A percentile compares a stretch with the other conserved stretches of the same genome.
Evolutionary conservation across 1,139 yeast genomes (phyloP).

Genomic region (Yamadazyma spencermartinsiae): DNA sequence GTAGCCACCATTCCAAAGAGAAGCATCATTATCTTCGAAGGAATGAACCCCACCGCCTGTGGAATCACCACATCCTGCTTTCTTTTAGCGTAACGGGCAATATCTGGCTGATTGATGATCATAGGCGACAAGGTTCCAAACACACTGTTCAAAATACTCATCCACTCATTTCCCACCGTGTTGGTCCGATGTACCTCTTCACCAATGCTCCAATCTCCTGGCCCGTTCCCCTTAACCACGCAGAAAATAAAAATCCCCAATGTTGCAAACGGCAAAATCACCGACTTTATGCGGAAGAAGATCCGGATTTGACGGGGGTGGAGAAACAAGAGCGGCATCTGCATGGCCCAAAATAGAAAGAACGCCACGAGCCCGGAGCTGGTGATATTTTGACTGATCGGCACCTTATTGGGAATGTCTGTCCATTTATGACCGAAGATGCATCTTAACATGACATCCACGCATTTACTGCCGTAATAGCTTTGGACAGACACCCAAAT

Average conservation of each 20-base stretch:
- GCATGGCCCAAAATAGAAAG: constrained; percentile 16
- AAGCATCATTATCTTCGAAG: constrained; percentile 14
- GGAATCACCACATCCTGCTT: constrained; percentile 16
- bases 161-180: constrained; percentile 15
- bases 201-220: constrained; percentile 17
- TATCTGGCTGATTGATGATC: constrained; percentile 19
- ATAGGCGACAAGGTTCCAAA: constrained; percentile 19
- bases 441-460: constrained; percentile 14
- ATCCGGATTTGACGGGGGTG: constrained; percentile 17
- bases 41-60: constrained; percentile 17
- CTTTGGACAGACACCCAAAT: constrained; percentile 18
- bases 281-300: constrained; percentile 15
- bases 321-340: constrained; percentile 17
- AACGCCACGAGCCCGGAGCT: constrained; percentile 15
- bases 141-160: constrained; percentile 16
- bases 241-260: constrained; percentile 16
- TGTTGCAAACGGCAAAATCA: constrained; percentile 16
- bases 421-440: constrained; percentile 17
- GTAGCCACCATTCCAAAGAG: constrained; percentile 16
- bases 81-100: constrained; percentile 17
- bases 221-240: constrained; percentile 15
- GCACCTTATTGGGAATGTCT: constrained; percentile 13
- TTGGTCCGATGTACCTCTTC: constrained; percentile 5
- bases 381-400: constrained; percentile 14
- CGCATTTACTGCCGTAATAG: constrained; percentile 13